phyloP scores from a whole-genome alignment of 371 early-diverging fungal genomes.

The Synchytrium microbalum region DNA sequence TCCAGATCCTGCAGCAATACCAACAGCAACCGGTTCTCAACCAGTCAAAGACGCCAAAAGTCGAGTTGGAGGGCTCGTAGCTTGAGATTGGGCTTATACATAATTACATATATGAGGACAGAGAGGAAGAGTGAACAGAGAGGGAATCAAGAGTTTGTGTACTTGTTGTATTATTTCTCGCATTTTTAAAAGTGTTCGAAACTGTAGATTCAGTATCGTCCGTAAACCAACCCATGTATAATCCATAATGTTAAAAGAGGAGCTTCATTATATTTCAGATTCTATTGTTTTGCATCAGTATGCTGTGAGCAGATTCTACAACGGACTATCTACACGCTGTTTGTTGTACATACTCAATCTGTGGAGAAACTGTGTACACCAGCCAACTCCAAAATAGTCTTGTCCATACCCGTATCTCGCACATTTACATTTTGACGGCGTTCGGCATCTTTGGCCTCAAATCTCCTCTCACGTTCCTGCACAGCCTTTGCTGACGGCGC shows the following conservation, averaged over 20 bases:
- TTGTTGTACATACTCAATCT: no score
- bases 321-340: no score
- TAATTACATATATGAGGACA: neutral
- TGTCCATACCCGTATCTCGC: neutral
- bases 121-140: no score
- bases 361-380: neutral
- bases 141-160: no score
- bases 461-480: neutral
- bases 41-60: neutral
- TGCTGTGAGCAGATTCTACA: no score
- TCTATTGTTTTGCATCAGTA: no score
- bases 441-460: neutral
- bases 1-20: slow-evolving; percentile 7
- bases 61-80: neutral
- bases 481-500: neutral
- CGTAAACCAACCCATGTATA: no score
- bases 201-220: no score
- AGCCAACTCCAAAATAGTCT: neutral
- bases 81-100: neutral
- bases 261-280: no score
- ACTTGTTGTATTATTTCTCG: no score
- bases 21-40: neutral
- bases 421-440: neutral
- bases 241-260: no score
- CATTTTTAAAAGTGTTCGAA: no score